Conservation (phyloP, 139 green algal genomes). For the Asterochloris sp. region DNA sequence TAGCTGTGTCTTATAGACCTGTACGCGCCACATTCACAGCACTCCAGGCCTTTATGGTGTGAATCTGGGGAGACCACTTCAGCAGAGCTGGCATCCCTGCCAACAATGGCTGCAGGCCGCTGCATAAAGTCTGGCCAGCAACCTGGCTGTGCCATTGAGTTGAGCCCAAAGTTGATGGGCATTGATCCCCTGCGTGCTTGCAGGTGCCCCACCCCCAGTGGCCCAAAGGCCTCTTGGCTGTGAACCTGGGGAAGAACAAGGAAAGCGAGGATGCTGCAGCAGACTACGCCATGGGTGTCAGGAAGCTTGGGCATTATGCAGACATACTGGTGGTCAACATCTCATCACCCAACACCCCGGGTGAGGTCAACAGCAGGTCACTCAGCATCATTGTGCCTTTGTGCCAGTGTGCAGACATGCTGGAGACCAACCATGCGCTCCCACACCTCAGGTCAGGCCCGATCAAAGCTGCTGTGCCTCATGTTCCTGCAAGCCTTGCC, state of each 20-base stretch:
- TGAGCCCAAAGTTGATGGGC: too few species aligned
- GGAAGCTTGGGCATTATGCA: constrained; percentile 65
- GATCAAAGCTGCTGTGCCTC: neutral
- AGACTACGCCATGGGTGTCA: constrained; percentile 82
- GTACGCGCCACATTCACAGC: too few species aligned
- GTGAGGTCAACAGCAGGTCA: constrained; percentile 28
- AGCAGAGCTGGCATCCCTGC: too few species aligned
- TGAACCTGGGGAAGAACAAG: constrained; percentile 99
- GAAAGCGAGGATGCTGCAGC: constrained; percentile 70
- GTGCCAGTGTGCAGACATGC: too few species aligned
- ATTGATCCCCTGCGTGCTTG: neutral
- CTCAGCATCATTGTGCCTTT: too few species aligned
- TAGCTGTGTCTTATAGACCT: too few species aligned
- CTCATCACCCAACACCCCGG: constrained; percentile 98
- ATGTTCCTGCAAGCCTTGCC: too few species aligned
- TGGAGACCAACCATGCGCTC: neutral
- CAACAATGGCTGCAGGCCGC: too few species aligned
- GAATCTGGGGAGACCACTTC: too few species aligned
- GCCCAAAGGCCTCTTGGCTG: constrained; percentile 65
- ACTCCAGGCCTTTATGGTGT: too few species aligned
- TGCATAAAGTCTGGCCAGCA: too few species aligned
- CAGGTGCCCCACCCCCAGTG: neutral
- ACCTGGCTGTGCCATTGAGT: too few species aligned
- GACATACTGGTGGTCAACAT: constrained; percentile 99
- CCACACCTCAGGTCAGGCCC: neutral